Conservation (phyloP, 163 green algal species). For the Scenedesmus sp. region DNA sequence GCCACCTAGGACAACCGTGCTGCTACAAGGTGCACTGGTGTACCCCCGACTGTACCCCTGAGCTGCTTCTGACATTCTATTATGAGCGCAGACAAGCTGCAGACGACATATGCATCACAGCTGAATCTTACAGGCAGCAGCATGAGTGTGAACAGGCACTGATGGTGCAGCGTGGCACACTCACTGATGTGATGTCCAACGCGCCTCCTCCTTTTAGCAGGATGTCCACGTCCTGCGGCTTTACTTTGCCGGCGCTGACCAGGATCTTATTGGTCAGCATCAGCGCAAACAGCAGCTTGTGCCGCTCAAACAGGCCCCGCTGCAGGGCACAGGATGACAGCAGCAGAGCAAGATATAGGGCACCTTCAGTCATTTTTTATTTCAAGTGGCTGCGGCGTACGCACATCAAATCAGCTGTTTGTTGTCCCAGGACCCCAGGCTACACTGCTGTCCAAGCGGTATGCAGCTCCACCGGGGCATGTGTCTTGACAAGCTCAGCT, state of each 20-base stretch:
- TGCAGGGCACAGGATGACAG: constrained; percentile 56
- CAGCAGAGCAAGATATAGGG: not conserved
- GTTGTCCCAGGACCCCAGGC: not conserved
- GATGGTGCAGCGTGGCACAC: not conserved
- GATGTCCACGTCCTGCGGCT: constrained; percentile 80
- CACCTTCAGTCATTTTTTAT: not conserved
- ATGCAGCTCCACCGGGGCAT: not conserved
- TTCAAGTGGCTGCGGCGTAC: not conserved
- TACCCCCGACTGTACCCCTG: not conserved
- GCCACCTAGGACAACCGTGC: not conserved
- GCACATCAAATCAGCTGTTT: not conserved
- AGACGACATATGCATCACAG: no score
- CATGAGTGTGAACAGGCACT: constrained; percentile 57
- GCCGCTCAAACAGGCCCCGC: constrained; percentile 94
- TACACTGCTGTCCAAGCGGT: not conserved
- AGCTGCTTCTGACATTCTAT: not conserved
- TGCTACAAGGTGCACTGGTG: not conserved
- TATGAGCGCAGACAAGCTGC: no score
- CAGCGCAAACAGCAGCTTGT: constrained; percentile 96
- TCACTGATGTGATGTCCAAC: constrained; percentile 79
- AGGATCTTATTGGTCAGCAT: constrained; percentile 93
- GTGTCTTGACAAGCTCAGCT: not conserved
- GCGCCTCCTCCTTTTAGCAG: constrained; percentile 93
- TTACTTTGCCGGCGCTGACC: constrained; percentile 70
- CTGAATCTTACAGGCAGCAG: not conserved